Evolutionary conservation across 257 asterid species (phyloP).

Genomic region (Nicotiana paniculata): DNA sequence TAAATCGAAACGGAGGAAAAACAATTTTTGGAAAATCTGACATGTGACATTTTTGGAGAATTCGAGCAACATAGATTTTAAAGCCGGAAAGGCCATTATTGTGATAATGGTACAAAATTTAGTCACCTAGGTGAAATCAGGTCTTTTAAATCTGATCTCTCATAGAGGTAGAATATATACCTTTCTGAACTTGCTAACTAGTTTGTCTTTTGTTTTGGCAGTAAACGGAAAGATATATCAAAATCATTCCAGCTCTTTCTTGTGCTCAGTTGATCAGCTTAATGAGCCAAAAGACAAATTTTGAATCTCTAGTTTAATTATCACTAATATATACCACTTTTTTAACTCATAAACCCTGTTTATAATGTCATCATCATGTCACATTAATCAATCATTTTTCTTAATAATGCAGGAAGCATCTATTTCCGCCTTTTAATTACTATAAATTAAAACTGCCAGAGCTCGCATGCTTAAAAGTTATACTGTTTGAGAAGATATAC

Average conservation of each 20-base stretch:
- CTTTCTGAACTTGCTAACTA: neutral
- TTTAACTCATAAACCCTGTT: neutral
- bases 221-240: neutral
- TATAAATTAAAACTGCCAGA: neutral
- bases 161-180: neutral
- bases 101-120: no score
- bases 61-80: no score
- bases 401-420: neutral
- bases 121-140: neutral
- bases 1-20: no score
- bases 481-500: neutral
- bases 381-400: neutral
- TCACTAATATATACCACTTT: neutral
- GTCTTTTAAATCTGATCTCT: neutral
- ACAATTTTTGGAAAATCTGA: no score
- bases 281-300: neutral
- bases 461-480: neutral
- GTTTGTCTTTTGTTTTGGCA: slow-evolving; percentile 5
- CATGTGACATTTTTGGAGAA: no score
- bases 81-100: no score
- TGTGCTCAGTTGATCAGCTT: no score
- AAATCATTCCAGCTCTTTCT: neutral
- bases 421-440: neutral
- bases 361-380: no score
- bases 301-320: neutral